Percentiles rank a stretch among this genome's conserved stretches.
These are phyloP conservation scores for Macaranga tanarius DNA, from an alignment of 441 rosid species.

Conservation along the genomic window DNA sequence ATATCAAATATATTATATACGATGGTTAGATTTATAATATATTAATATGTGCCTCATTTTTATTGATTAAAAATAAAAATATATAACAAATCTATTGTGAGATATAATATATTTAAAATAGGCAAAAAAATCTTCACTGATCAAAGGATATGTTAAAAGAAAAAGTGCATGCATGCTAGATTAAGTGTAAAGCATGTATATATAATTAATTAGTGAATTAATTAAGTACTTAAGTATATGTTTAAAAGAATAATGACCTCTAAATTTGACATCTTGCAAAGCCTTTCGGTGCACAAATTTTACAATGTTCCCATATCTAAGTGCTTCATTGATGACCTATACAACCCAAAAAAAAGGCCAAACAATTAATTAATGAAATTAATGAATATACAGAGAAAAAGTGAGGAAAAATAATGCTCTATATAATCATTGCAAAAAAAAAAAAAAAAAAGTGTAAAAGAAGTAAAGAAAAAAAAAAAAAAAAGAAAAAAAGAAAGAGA, in stretches of 20 bases:
- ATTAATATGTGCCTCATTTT: too few species aligned
- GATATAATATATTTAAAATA: too few species aligned
- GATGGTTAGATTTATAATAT: too few species aligned
- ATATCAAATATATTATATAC: not conserved
- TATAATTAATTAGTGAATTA: too few species aligned
- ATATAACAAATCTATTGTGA: too few species aligned
- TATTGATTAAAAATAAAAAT: not conserved
- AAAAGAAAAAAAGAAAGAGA: not conserved
- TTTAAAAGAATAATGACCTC: constrained; percentile 33
- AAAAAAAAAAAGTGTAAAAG: not conserved
- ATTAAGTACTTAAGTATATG: not conserved
- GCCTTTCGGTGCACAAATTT: constrained; percentile 65
- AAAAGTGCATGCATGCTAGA: constrained; percentile 24
- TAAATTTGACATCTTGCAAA: constrained; percentile 49
- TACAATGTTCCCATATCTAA: constrained; percentile 55
- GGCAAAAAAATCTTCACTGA: too few species aligned
- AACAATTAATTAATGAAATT: not conserved
- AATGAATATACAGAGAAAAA: not conserved
- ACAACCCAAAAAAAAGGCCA: not conserved
- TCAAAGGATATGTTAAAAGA: not conserved
- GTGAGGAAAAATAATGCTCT: not conserved
- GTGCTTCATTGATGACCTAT: constrained; percentile 60
- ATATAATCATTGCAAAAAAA: constrained; percentile 19
- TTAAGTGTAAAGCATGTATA: constrained; percentile 9
- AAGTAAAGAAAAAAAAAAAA: not conserved